Conservation (phyloP, 306 rosid genomes). For the Cicer cuneatum region DNA sequence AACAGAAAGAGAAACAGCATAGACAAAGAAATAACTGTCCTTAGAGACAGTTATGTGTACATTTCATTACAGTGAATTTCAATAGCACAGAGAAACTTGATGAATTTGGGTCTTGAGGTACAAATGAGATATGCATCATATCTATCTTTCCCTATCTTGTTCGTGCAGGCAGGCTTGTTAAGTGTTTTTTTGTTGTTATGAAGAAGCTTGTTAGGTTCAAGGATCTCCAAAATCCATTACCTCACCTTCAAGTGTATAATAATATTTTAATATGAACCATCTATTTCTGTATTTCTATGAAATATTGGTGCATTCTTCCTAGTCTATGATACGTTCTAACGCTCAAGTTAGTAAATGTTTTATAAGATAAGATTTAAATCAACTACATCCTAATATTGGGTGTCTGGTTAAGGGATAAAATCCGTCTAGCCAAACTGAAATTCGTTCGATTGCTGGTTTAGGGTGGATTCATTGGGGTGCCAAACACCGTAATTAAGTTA, state of each 20-base stretch:
- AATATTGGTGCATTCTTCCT: neutral
- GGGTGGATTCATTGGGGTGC: no score
- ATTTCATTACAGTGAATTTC: slow-evolving; percentile 31
- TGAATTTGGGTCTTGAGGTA: slow-evolving; percentile 14
- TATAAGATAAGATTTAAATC: no score
- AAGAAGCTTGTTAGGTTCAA: neutral
- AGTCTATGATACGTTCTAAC: neutral
- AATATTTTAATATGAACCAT: neutral
- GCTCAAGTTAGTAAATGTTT: no score
- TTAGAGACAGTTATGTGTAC: slow-evolving; percentile 42
- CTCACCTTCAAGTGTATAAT: neutral
- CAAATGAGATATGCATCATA: neutral
- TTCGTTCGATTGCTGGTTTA: no score
- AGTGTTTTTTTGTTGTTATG: no score
- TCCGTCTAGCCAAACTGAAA: no score
- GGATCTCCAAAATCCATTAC: neutral
- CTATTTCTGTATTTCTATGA: neutral
- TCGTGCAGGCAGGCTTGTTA: neutral
- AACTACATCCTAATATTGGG: no score
- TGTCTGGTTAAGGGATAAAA: no score
- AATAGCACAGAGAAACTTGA: slow-evolving; percentile 10
- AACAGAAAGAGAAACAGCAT: slow-evolving; percentile 23
- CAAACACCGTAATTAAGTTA: no score
- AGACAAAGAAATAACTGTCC: slow-evolving; percentile 37
- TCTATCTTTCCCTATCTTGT: neutral